A percentile compares a stretch with the other conserved stretches of the same genome.
Conservation (phyloP, 2,329 filamentous ascomycete genomes). For the Periconia macrospinosa region DNA sequence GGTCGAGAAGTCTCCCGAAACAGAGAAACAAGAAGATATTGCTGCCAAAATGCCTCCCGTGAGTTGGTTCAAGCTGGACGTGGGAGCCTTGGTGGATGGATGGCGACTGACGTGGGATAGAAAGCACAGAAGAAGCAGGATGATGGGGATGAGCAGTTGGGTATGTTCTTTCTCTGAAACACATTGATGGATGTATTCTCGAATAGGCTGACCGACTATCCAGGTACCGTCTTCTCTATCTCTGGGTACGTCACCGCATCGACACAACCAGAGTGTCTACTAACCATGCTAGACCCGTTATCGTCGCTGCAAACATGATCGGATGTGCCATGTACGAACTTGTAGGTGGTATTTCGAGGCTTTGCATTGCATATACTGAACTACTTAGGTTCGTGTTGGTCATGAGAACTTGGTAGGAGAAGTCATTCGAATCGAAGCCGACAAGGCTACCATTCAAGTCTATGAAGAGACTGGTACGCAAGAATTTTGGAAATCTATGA, state of each 20-base stretch:
- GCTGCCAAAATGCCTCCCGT: conserved; percentile 43
- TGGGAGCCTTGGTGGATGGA: conserved; percentile 5
- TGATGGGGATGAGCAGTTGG: conserved; percentile 59
- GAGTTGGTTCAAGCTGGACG: conserved; percentile 21
- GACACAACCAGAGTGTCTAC: conserved; percentile 15
- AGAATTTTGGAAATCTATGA: neutral
- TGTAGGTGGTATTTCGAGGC: conserved; percentile 55
- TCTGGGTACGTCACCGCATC: conserved; percentile 55
- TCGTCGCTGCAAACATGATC: conserved; percentile 97
- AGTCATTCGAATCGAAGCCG: conserved; percentile 94
- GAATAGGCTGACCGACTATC: conserved; percentile 13
- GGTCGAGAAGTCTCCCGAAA: conserved; percentile 7
- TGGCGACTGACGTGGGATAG: conserved; percentile 33
- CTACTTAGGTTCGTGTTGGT: conserved; percentile 77
- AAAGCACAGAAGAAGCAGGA: conserved; percentile 41
- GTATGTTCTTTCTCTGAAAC: conserved; percentile 37
- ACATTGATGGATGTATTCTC: too few species aligned
- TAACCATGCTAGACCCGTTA: conserved; percentile 68
- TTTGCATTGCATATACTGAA: conserved; percentile 13
- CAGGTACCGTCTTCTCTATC: conserved; percentile 70
- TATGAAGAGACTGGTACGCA: conserved; percentile 94
- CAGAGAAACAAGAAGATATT: neutral
- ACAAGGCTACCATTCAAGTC: conserved; percentile 96
- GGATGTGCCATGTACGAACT: conserved; percentile 99
- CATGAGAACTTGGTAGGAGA: conserved; percentile 91